Evolutionary conservation across 177 flowering plant species (phyloP).

Genomic region (Vitis hybrid): DNA sequence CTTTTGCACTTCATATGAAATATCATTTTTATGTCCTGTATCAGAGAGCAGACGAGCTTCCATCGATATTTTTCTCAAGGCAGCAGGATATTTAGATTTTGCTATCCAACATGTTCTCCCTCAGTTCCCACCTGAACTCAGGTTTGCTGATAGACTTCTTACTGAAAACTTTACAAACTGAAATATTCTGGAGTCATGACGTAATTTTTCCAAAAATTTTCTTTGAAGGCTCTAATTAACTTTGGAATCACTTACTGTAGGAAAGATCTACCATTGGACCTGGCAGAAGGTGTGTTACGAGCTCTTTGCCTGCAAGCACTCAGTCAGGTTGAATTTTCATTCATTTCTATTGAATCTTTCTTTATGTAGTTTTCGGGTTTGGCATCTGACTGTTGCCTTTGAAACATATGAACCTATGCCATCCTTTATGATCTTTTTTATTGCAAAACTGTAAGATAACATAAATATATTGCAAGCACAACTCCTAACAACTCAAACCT

Average conservation of each 20-base stretch:
- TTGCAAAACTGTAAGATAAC: too few relatives aligned
- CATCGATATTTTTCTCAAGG: slow-evolving; percentile 81
- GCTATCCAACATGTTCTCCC: slow-evolving; percentile 84
- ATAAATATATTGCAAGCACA: too few relatives aligned
- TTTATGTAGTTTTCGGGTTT: too few relatives aligned
- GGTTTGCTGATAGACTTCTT: slow-evolving; percentile 38
- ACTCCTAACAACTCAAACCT: too few relatives aligned
- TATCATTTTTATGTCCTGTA: not conserved
- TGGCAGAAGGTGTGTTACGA: slow-evolving; percentile 75
- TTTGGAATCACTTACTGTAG: slow-evolving; percentile 28
- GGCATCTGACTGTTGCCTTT: too few relatives aligned
- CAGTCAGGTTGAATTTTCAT: slow-evolving; percentile 66
- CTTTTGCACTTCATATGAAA: too few relatives aligned
- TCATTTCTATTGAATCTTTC: too few relatives aligned
- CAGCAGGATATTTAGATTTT: slow-evolving; percentile 91
- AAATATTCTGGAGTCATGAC: not conserved
- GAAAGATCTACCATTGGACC: slow-evolving; percentile 83
- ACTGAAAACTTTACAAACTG: not conserved
- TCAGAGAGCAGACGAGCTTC: slow-evolving; percentile 77
- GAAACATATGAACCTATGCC: too few relatives aligned
- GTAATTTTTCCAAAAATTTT: too few relatives aligned
- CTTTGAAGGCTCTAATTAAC: too few relatives aligned
- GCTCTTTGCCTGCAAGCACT: slow-evolving; percentile 91
- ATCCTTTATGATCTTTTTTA: too few relatives aligned
- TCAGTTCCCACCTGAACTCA: slow-evolving; percentile 68